Base-by-base conservation (phyloP, 2,329 filamentous ascomycete species). In the Pleurostoma richardsiae region DNA sequence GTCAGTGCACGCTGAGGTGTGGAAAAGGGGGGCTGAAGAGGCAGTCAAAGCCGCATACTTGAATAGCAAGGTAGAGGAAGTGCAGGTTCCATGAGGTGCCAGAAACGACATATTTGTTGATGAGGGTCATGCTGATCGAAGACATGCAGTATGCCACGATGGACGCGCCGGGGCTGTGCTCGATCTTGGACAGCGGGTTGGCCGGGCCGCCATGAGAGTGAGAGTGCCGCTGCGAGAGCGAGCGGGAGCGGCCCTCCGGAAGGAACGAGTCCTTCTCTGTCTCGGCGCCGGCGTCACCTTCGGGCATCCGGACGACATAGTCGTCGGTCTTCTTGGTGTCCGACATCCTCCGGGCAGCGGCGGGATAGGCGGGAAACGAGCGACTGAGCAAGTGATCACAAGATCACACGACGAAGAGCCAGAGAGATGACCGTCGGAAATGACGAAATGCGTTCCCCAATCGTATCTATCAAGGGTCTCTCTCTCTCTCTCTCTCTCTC, bases 81-180 rank as follows among this genome's bases (percentile, higher is more conserved):
- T 95, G 96, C 59, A 99, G 72, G 71, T 97, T 99, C 80, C 95
- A 99, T 54, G 85, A 81, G 43, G 80, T 77, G 49, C 92, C 94
- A 5, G 90, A 96, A 42, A 99, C 82, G 51, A 96, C 91, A 66
- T 94, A 97, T 77, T 99, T 99, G 74, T 99, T 99, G 66, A 95
- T 94, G 11, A 96, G 88, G 5, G 94, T 99, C 94, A 99, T 99
- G 67, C 92, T 80, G 63, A 97, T 97, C 11, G 90, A 96, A 44
- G 92, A 88, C 59, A 87, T 76, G 69, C 94, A 97, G 75, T 97
- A 97, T 41, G 88, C 82, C 54, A 95, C 63, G 58, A 97, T 88
- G 29, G 91, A 90, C 42, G 92, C 65, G 40, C 80, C 73, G 11
- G 90, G 88, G 67, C 83, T 94, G 70, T 90, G 88, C 59, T 84